These are phyloP conservation scores for Cutaneotrichosporon arboriforme DNA, from an alignment of 1,284 basidiomycete genomes.

Conservation along the genomic window DNA sequence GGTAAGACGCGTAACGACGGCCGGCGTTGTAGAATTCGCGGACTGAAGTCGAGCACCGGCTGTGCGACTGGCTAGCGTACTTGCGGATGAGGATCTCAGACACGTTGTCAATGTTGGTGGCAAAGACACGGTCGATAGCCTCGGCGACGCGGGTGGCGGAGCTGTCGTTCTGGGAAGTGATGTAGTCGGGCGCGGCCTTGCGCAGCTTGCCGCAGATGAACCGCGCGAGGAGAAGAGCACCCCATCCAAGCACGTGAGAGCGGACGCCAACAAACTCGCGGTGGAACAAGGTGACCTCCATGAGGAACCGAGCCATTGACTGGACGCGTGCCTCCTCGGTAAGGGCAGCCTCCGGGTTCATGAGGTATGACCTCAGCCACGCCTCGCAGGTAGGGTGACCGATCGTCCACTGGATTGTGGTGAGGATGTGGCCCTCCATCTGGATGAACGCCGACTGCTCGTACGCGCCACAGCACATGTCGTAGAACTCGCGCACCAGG, in stretches of 20 bases:
- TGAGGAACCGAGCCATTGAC: slow-evolving; percentile 91
- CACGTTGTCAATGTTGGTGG: slow-evolving; percentile 77
- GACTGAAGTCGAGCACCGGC: slow-evolving; percentile 83
- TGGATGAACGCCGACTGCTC: slow-evolving; percentile 94
- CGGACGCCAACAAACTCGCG: slow-evolving; percentile 84
- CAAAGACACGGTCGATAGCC: slow-evolving; percentile 75
- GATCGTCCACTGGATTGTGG: slow-evolving; percentile 91
- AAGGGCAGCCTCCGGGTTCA: slow-evolving; percentile 51
- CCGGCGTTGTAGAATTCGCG: slow-evolving; percentile 76
- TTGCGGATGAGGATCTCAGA: slow-evolving; percentile 95
- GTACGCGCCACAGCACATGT: slow-evolving; percentile 92
- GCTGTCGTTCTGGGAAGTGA: slow-evolving; percentile 20
- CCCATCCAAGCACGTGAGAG: slow-evolving; percentile 80
- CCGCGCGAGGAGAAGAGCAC: slow-evolving; percentile 80
- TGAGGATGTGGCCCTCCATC: slow-evolving; percentile 92
- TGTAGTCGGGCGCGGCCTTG: slow-evolving; percentile 53
- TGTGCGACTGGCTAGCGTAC: slow-evolving; percentile 92
- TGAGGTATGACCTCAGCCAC: slow-evolving; percentile 67
- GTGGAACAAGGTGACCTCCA: slow-evolving; percentile 97
- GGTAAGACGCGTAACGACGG: slow-evolving; percentile 47
- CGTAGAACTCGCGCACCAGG: slow-evolving; percentile 83
- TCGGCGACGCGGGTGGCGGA: slow-evolving; percentile 55
- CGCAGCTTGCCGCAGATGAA: slow-evolving; percentile 74
- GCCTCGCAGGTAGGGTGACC: slow-evolving; percentile 98
- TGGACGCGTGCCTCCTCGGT: slow-evolving; percentile 83